phyloP scores from a whole-genome alignment of 768 basidiomycete species.

The Clitopilus hobsonii region DNA sequence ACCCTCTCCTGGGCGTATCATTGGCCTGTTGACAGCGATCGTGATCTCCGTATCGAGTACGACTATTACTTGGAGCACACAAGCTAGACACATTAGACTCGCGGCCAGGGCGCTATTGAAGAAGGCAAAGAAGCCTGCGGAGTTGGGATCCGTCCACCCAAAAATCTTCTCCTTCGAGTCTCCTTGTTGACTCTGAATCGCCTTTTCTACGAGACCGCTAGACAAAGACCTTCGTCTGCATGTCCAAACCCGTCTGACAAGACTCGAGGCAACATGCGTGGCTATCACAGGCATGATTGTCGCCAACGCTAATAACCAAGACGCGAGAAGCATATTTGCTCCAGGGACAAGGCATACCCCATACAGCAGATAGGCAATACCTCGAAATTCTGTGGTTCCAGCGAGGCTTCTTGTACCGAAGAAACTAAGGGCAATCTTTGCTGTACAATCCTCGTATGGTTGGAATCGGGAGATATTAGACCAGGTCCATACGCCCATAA shows the following conservation, averaged over 20 bases:
- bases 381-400: background rate
- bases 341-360: background rate
- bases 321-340: background rate
- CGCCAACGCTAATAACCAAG: background rate
- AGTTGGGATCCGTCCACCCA: too few species aligned
- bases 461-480: background rate
- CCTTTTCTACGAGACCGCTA: too few species aligned
- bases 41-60: background rate
- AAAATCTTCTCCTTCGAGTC: too few species aligned
- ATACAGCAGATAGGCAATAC: background rate
- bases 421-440: background rate
- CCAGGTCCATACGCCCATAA: background rate
- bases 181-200: too few species aligned
- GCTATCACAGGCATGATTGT: background rate
- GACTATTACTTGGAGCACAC: background rate
- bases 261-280: background rate
- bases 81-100: background rate
- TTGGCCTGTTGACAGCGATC: background rate
- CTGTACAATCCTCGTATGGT: background rate
- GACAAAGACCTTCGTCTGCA: background rate
- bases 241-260: background rate
- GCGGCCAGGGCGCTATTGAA: background rate
- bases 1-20: conserved; percentile 2
- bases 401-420: background rate
- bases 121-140: background rate